These are phyloP conservation scores for Phanerodontia chrysosporium DNA, from an alignment of 768 basidiomycete species.

Conservation along the genomic window DNA sequence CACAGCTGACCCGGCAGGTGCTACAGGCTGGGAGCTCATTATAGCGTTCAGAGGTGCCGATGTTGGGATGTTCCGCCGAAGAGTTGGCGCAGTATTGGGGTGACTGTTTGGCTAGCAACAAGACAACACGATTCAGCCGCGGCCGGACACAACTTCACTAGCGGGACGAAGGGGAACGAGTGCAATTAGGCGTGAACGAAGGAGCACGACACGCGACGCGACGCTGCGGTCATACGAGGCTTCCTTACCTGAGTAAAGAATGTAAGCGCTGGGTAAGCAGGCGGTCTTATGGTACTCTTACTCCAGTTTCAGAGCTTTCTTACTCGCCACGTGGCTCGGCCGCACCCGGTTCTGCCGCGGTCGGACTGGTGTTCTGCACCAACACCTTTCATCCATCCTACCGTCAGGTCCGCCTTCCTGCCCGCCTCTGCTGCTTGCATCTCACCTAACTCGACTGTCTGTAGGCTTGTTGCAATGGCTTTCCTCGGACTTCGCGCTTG, in stretches of 20 bases:
- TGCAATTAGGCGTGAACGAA: background rate
- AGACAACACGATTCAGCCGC: background rate
- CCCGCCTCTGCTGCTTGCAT: background rate
- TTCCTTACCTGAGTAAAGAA: too few relatives aligned
- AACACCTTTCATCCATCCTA: background rate
- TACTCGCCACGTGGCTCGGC: slow-evolving; percentile 1
- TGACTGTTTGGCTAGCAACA: too few relatives aligned
- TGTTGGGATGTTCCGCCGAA: too few relatives aligned
- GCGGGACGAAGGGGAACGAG: background rate
- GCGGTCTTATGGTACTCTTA: background rate
- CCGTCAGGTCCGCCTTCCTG: background rate
- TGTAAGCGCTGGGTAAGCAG: background rate
- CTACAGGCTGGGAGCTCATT: background rate
- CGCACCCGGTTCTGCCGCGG: background rate
- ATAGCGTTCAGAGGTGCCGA: background rate
- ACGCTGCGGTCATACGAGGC: background rate
- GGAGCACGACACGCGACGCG: background rate
- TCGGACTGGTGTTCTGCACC: background rate
- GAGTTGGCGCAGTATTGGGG: too few relatives aligned
- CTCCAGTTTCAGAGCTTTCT: background rate
- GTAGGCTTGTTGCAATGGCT: slow-evolving; percentile 41
- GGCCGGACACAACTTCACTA: background rate
- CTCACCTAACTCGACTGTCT: background rate
- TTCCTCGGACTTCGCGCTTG: slow-evolving; percentile 81
- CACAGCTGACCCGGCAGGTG: slow-evolving; percentile 7